A percentile compares a stretch with the other conserved stretches of the same genome.
These are phyloP conservation scores for Brassica hybrid DNA, from an alignment of 441 rosid species.

Conservation along the genomic window DNA sequence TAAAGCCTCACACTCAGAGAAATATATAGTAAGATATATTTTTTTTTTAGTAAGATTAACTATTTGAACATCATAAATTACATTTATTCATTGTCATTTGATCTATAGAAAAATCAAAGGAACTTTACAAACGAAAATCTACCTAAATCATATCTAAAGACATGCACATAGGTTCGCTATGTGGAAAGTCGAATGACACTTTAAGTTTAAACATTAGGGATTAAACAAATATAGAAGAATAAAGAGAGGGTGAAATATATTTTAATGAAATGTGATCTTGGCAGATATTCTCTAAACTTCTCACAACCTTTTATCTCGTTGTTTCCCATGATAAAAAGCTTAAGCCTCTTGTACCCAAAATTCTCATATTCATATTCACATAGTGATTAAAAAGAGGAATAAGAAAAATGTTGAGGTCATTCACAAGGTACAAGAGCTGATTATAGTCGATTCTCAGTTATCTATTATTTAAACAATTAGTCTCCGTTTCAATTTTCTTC, in stretches of 20 bases:
- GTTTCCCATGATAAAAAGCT: constrained; percentile 35
- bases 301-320: constrained; percentile 22
- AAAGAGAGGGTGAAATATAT: background rate
- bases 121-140: background rate
- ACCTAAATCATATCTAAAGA: background rate
- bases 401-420: constrained; percentile 29
- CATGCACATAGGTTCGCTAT: constrained; percentile 28
- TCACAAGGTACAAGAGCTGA: constrained; percentile 34
- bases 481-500: constrained; percentile 14
- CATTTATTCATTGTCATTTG: background rate
- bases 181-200: constrained; percentile 35
- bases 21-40: background rate
- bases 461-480: background rate
- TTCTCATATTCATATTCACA: background rate
- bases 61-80: background rate
- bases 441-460: background rate
- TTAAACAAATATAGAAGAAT: constrained; percentile 10
- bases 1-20: background rate
- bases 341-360: constrained; percentile 1
- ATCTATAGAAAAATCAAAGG: background rate
- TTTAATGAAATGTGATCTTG: constrained; percentile 30
- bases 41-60: no score
- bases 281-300: constrained; percentile 9
- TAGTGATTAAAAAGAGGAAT: constrained; percentile 8
- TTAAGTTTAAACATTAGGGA: background rate